These are phyloP conservation scores for Tillandsia leiboldiana DNA, from an alignment of 176 grass and related monocot species.

Conservation along the genomic window DNA sequence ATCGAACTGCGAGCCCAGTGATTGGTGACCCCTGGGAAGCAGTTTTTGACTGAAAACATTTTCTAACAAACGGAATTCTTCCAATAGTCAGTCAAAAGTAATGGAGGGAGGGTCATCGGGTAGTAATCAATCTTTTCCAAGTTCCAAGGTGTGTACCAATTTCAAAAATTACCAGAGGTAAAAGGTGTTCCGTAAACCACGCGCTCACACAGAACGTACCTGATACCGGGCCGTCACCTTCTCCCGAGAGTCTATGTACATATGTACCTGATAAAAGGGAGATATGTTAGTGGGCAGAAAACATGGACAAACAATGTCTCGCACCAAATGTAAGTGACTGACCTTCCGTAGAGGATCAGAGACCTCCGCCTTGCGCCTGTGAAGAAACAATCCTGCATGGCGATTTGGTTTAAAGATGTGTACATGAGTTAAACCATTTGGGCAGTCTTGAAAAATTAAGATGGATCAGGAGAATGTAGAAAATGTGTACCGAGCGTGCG, in stretches of 20 bases:
- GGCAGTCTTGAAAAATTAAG: no score
- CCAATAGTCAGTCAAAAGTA: no score
- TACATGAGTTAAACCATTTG: background rate
- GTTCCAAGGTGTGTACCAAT: no score
- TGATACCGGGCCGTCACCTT: conserved; percentile 96
- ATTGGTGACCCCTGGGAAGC: no score
- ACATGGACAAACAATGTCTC: background rate
- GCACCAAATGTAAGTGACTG: conserved; percentile 19
- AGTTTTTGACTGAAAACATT: no score
- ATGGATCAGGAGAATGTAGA: no score
- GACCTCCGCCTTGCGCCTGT: conserved; percentile 81
- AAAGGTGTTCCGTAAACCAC: no score
- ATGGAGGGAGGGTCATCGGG: no score
- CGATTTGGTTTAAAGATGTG: background rate
- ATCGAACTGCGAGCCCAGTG: no score
- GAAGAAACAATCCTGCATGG: conserved; percentile 82
- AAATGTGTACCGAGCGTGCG: conserved; percentile 75
- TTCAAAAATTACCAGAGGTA: no score
- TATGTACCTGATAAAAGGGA: conserved; percentile 47
- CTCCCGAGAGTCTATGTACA: conserved; percentile 78
- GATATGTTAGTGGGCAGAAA: conserved; percentile 4
- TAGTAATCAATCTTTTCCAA: no score
- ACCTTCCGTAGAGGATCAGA: conserved; percentile 81
- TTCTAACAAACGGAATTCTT: no score
- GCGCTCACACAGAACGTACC: conserved; percentile 22